These are phyloP conservation scores for Skeletonema grethae DNA, from an alignment of 108 stramenopile genomes.

Conservation along the genomic window DNA sequence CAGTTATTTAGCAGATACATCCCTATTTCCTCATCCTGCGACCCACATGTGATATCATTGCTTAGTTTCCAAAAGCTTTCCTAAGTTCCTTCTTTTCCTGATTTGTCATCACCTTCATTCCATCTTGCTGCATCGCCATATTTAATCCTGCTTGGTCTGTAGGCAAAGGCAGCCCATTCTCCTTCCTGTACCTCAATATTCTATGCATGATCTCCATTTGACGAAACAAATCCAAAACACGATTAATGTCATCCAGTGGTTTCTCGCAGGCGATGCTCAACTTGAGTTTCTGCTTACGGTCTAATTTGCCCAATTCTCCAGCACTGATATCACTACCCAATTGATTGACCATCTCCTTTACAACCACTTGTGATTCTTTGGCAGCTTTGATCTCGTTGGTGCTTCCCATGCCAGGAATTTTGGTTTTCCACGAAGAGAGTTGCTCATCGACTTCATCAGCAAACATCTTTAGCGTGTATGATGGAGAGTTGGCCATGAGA, in stretches of 20 bases:
- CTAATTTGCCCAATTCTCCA: slow-evolving; percentile 56
- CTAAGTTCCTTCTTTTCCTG: slow-evolving; percentile 61
- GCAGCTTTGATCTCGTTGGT: slow-evolving; percentile 62
- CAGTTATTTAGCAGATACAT: no score
- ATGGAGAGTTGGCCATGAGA: slow-evolving; percentile 65
- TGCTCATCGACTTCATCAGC: slow-evolving; percentile 62
- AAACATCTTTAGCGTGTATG: slow-evolving; percentile 68
- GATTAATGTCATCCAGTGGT: slow-evolving; percentile 66
- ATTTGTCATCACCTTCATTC: slow-evolving; percentile 56
- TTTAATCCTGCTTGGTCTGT: slow-evolving; percentile 63
- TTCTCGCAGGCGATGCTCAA: slow-evolving; percentile 44
- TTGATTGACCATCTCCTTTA: slow-evolving; percentile 60
- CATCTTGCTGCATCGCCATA: slow-evolving; percentile 69
- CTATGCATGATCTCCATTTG: slow-evolving; percentile 84
- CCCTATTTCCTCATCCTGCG: no score
- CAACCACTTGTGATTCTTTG: slow-evolving; percentile 59
- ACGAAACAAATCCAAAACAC: slow-evolving; percentile 67
- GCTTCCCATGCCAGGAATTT: slow-evolving; percentile 65
- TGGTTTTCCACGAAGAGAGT: slow-evolving; percentile 62
- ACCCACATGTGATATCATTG: no score
- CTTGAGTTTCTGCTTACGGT: slow-evolving; percentile 54
- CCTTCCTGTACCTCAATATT: slow-evolving; percentile 66
- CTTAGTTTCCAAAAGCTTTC: slow-evolving; percentile 21
- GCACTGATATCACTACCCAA: slow-evolving; percentile 59
- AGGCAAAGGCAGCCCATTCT: slow-evolving; percentile 64